phyloP scores from a whole-genome alignment of 2,329 filamentous ascomycete species.

The Arthrobotrys megalospora region DNA sequence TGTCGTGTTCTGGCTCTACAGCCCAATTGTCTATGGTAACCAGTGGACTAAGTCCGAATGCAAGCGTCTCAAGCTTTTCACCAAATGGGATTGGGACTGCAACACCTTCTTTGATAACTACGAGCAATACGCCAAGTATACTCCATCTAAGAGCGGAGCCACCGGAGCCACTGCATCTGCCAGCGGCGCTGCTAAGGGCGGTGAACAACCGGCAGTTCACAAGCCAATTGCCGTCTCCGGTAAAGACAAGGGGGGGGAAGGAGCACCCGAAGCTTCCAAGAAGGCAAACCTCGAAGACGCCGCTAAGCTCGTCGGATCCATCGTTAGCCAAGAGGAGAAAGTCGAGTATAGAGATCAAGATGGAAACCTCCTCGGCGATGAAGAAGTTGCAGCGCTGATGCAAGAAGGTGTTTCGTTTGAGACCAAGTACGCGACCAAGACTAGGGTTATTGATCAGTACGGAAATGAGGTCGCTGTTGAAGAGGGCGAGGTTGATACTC shows the following conservation, averaged over 20 bases:
- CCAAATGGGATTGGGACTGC: constrained; percentile 97
- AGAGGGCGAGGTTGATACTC: constrained; percentile 50
- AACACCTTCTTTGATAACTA: constrained; percentile 78
- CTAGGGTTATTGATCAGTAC: constrained; percentile 82
- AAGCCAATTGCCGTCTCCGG: constrained; percentile 55
- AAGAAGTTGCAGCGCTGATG: constrained; percentile 81
- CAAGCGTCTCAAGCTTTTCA: constrained; percentile 86
- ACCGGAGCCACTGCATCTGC: constrained; percentile 32
- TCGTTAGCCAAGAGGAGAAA: constrained; percentile 79
- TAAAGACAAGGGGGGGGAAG: neutral
- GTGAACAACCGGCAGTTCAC: constrained; percentile 47
- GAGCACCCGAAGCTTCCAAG: constrained; percentile 35
- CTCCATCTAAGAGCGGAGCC: constrained; percentile 45
- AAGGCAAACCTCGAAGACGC: constrained; percentile 56
- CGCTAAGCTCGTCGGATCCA: constrained; percentile 64
- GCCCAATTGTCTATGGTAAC: constrained; percentile 92
- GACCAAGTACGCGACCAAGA: constrained; percentile 95
- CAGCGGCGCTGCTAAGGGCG: constrained; percentile 34
- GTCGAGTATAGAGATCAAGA: constrained; percentile 96
- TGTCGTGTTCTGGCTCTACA: constrained; percentile 84
- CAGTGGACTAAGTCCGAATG: constrained; percentile 92
- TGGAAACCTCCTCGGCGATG: constrained; percentile 87
- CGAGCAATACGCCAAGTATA: constrained; percentile 53
- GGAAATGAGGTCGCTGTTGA: constrained; percentile 80
- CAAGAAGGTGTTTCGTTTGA: constrained; percentile 95